Conservation (phyloP, 768 basidiomycete genomes). For the Mycena latifolia region DNA sequence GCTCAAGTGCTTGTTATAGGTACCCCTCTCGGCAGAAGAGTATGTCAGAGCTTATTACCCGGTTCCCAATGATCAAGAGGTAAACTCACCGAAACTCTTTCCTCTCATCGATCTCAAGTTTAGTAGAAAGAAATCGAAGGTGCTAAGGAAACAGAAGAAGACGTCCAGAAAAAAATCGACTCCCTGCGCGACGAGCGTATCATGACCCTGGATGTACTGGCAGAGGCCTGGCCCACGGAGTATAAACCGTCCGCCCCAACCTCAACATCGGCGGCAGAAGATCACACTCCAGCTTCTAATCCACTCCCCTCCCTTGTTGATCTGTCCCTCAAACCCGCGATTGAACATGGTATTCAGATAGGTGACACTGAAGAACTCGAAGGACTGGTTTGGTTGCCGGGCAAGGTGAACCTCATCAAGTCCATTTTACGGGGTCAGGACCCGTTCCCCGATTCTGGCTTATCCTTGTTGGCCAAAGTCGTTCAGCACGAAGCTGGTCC, state of each 20-base stretch:
- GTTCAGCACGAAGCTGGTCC: conserved; percentile 34
- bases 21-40: conserved; percentile 35
- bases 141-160: conserved; percentile 26
- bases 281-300: not conserved
- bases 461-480: conserved; percentile 41
- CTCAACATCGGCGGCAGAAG: conserved; percentile 3
- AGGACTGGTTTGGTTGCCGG: conserved; percentile 45
- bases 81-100: not conserved
- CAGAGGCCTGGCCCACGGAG: conserved; percentile 43
- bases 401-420: conserved; percentile 40
- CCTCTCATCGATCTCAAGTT: not conserved
- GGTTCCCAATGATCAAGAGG: conserved; percentile 10
- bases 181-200: conserved; percentile 33
- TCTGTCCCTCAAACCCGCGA: conserved; percentile 41
- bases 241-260: conserved; percentile 12
- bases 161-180: conserved; percentile 28
- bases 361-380: conserved; percentile 43
- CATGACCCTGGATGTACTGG: conserved; percentile 37
- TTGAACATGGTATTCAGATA: conserved; percentile 39
- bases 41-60: conserved; percentile 38
- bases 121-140: conserved; percentile 6
- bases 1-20: not conserved
- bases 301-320: conserved; percentile 43
- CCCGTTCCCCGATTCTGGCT: conserved; percentile 43
- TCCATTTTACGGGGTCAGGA: conserved; percentile 33